Evolutionary conservation across 140 eudicot genomes (phyloP).

Genomic region (Flaveria floridana): DNA sequence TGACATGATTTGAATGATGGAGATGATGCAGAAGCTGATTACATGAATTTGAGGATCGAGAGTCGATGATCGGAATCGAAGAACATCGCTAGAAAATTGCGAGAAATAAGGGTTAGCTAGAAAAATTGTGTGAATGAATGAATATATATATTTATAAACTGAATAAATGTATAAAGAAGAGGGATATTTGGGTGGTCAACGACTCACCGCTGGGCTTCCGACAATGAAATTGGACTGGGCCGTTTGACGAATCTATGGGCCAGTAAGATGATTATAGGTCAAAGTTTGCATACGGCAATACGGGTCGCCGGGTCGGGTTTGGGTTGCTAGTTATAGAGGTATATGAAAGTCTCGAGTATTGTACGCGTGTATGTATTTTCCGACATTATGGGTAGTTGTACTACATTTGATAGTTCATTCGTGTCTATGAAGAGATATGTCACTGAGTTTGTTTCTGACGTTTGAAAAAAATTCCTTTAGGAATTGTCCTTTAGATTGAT

Average conservation of each 20-base stretch:
- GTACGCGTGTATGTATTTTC: no score
- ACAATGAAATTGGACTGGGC: conserved; percentile 25
- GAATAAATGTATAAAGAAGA: conserved; percentile 35
- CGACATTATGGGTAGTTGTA: no score
- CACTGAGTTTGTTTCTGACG: no score
- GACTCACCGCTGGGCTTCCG: conserved; percentile 20
- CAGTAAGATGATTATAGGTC: neutral
- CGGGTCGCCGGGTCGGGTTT: neutral
- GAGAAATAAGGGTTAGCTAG: conserved; percentile 18
- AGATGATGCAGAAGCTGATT: neutral
- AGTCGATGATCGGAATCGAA: conserved; percentile 36
- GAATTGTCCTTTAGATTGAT: no score
- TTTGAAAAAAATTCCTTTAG: no score
- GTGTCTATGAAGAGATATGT: no score
- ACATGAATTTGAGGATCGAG: conserved; percentile 34
- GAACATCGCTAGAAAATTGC: conserved; percentile 33
- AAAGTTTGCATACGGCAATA: neutral
- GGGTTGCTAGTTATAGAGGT: neutral
- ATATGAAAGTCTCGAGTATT: no score
- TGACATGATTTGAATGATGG: conserved; percentile 22
- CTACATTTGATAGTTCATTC: no score
- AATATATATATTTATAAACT: neutral
- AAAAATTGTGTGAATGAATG: conserved; percentile 1
- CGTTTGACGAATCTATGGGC: conserved; percentile 8
- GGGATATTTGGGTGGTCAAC: conserved; percentile 30